Evolutionary conservation across 2,329 filamentous ascomycete species (phyloP), one percentile per base, ranked within the genome.

Genomic region (Penicillium sp.): DNA sequence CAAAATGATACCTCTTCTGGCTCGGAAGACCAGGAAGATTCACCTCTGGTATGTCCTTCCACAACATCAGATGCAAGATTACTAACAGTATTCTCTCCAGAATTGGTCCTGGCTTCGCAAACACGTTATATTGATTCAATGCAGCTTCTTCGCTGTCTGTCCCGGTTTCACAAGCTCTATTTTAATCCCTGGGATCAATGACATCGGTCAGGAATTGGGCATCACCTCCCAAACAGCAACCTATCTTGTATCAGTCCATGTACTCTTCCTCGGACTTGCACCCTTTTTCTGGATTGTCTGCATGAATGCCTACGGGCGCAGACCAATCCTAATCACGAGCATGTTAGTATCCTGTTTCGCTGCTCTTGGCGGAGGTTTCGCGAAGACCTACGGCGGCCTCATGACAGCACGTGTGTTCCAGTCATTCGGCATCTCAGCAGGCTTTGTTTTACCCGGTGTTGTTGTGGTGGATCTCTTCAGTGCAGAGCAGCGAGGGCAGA

Each of bases 161-260:
- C 49, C 49, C 7, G 49, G 49, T 10, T 51, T 51, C 16, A 42
- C 49, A 37, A 51, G 49, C 35, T 26, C 49, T 13, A 51, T 51
- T 11, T 9, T 51, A 16, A 51, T 51, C 9, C 49, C 49, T 16
- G 35, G 49, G 4, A n/a, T 25, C n/a, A 51, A 51, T 29, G 35
- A 43, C 25, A 25, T 51, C 37, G 49, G 35, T 8, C 33, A 51
- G 19, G 31, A 51, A 4, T 31, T 51, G 21, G 23, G n/a, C 2
- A 42, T 51, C 16, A 9, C 49, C 9, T 29, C 49, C 3, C 49
- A 51, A 43, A 51, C 35, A 51, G 49, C 49, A 42, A 43, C 23
- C 4, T 51, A 51, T 21, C 35, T 51, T 8, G 16, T 51, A 9
- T 35, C 49, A 11, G 49, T 51, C 16, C 49, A 51, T 51, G 49